These are phyloP conservation scores for Royoungia palumana DNA, from an alignment of 768 basidiomycete genomes.

Conservation along the genomic window DNA sequence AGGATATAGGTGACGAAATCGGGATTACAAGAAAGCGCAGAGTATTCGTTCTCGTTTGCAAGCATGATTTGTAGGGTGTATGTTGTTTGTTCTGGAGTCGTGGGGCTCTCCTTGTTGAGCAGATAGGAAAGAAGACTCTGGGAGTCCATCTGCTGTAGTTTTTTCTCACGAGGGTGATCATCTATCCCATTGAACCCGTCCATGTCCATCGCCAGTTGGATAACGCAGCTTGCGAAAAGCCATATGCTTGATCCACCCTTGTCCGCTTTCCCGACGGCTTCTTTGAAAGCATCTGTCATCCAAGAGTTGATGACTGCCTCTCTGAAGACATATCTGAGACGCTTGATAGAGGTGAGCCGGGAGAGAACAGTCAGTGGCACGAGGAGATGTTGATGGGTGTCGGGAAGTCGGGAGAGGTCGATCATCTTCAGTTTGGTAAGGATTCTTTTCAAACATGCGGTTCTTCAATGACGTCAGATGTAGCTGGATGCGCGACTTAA, in stretches of 20 bases:
- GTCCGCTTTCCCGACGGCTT: not conserved
- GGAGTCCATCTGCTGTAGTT: not conserved
- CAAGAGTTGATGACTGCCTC: not conserved
- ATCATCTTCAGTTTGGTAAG: not conserved
- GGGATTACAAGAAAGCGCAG: not conserved
- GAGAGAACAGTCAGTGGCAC: constrained; percentile 2
- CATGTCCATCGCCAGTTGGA: not conserved
- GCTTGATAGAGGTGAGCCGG: not conserved
- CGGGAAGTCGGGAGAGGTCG: not conserved
- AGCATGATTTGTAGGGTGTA: constrained; percentile 5
- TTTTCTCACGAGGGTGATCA: no score
- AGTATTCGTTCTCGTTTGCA: not conserved
- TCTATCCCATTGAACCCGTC: not conserved
- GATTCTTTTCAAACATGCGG: not conserved
- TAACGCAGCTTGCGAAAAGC: not conserved
- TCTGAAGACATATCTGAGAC: not conserved
- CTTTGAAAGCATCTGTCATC: not conserved
- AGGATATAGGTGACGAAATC: constrained; percentile 7
- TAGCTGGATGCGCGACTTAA: not conserved
- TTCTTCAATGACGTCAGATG: not conserved
- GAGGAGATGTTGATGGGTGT: not conserved
- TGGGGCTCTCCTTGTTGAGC: not conserved
- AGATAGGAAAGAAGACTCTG: not conserved
- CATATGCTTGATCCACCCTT: not conserved
- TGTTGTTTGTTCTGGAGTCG: not conserved